Conservation (phyloP, 192 early-diverging fungal genomes). For the Phlyctochytrium planicorne region DNA sequence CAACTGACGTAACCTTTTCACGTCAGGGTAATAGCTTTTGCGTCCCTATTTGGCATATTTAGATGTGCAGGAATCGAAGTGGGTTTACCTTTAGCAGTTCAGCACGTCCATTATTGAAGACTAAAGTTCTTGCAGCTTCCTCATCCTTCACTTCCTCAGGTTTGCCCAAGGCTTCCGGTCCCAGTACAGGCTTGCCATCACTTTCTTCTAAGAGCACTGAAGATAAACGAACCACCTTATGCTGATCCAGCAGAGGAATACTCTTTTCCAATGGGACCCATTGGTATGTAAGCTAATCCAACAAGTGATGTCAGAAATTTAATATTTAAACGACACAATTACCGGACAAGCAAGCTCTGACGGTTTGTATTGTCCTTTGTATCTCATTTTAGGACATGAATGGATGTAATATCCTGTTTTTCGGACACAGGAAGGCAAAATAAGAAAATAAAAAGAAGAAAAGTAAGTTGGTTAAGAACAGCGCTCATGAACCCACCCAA, state of each 20-base stretch:
- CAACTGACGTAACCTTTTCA: conserved; percentile 5
- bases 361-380: conserved; percentile 87
- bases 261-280: conserved; percentile 49
- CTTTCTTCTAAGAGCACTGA: no score
- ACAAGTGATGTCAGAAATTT: neutral
- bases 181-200: no score
- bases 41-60: conserved; percentile 1
- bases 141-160: no score
- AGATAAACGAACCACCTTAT: no score
- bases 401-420: conserved; percentile 82
- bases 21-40: conserved; percentile 21
- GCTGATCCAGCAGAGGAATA: conserved; percentile 46
- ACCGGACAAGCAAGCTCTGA: conserved; percentile 78
- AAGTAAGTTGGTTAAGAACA: neutral
- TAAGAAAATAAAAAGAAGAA: neutral
- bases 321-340: neutral
- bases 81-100: neutral
- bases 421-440: neutral
- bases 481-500: conserved; percentile 70
- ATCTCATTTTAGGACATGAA: conserved; percentile 88
- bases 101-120: neutral
- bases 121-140: conserved; percentile 1
- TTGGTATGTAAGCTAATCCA: conserved; percentile 31
- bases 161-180: no score
- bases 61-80: neutral